Evolutionary conservation across 1,139 yeast genomes (phyloP), one percentile per base, ranked within the genome.

Genomic region (Suhomyces yuchorum): DNA sequence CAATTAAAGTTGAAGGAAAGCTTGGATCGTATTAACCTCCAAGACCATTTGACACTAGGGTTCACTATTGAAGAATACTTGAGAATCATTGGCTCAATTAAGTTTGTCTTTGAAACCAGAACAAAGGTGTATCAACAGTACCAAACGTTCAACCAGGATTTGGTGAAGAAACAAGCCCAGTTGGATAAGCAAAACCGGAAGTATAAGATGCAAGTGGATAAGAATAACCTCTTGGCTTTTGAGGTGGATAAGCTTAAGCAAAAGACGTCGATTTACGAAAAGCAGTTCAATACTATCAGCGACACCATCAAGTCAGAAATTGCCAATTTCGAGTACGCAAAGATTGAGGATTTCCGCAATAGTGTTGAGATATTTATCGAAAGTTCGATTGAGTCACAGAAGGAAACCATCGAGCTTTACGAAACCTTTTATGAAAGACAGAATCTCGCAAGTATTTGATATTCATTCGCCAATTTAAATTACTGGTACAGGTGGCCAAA

Each of bases 341-440:
- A 86, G 60, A 80, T 91, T 42, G 84, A 81, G 42, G 99, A 93
- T 60, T 91, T 95, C 67, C 80, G 97, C 60, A 88, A 89, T 60
- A 81, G 92, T 53, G 90, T 93, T 50, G 99, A 93, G 67, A 85
- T 92, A 19, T 92, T 84, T 59, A 78, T 96, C 61, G 99, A 95
- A 66, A 83, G 95, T 50, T 83, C 96, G 20, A 88, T 92, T 44
- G 99, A 93, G 67, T 80, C 93, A 15, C 99, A 93, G 65, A 95
- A 93, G 70, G 97, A 91, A 65, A 84, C 93, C 30, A 93, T 93
- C 56, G 99, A 93, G 67, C 68, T 89, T 28, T 93, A 97, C 96
- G 98, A 93, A 68, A 87, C 97, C 0, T 93, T 87, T 58, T 85
- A 85, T 59, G 84, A 81, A 53, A 62, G 75, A 32, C 76, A 74